Evolutionary conservation across 805 yeast species (phyloP).

Genomic region (Cyberlindnera veronae): DNA sequence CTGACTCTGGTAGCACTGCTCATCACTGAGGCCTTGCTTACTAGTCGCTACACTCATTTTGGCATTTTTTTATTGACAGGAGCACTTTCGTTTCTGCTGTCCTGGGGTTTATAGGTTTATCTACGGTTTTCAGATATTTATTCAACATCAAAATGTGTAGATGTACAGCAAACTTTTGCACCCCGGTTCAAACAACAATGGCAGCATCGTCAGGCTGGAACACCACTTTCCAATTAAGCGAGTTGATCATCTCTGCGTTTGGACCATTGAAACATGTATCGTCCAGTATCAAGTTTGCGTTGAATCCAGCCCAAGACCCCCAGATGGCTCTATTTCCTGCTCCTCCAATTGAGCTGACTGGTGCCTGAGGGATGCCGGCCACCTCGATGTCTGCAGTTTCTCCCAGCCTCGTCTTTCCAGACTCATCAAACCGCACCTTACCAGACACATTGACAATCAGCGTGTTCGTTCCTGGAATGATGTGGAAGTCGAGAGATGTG

Average conservation of each 20-base stretch:
- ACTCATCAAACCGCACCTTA: slow-evolving; percentile 73
- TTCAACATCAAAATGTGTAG: too few species aligned
- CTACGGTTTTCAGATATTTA: too few species aligned
- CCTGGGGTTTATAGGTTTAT: too few species aligned
- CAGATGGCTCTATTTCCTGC: slow-evolving; percentile 31
- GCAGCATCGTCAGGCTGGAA: slow-evolving; percentile 55
- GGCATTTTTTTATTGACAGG: background rate
- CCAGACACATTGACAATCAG: slow-evolving; percentile 47
- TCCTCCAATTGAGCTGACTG: background rate
- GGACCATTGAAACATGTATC: slow-evolving; percentile 39
- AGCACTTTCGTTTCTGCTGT: too few species aligned
- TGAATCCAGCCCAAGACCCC: slow-evolving; percentile 72
- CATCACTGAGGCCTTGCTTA: background rate
- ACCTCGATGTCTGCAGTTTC: slow-evolving; percentile 52
- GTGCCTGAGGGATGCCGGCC: slow-evolving; percentile 6
- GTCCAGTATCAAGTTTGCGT: slow-evolving; percentile 56
- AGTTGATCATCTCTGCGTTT: slow-evolving; percentile 47
- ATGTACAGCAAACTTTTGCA: background rate
- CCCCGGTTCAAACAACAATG: slow-evolving; percentile 18
- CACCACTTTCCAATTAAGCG: slow-evolving; percentile 64
- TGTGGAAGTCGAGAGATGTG: slow-evolving; percentile 63
- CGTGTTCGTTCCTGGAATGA: slow-evolving; percentile 61
- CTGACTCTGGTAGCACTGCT: background rate
- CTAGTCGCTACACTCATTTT: background rate
- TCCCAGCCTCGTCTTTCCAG: slow-evolving; percentile 64